Base-by-base conservation (phyloP, 139 green algal species). In the Pseudopediastrum boryanum region DNA sequence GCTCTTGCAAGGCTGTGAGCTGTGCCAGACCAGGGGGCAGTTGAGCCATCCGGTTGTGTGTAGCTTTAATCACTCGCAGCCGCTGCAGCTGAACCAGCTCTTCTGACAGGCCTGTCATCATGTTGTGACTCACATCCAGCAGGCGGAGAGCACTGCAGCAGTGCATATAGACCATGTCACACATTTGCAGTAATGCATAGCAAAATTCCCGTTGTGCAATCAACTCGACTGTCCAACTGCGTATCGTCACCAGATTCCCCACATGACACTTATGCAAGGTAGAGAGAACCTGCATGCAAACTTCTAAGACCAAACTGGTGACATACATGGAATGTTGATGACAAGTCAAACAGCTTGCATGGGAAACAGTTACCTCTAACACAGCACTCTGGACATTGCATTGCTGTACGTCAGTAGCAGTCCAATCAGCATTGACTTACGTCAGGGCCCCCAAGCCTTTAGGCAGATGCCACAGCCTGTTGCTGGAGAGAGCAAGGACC, bases 121-220 rank as follows among this genome's bases (percentile, higher is more conserved):
- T 19, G 72, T 88, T 88, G 76, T 78, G 52, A 29, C 56, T 79
- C 25, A 84, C 65, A 42, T 91, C 86, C 71, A 91, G 79, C 71
- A 91, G 68, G 2, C 83, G 59, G 59, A 91, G 75, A 0, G 48
- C 36, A 31, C 33, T 48, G 43, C 73, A 80, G 16, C 29, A 43
- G 48, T 19, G 48, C 48, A 16, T 19, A 58, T 16, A 19, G 48
- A 19, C 19, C 16, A 58, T 19, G 48, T 58, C 16, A 58, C 48
- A 58, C 48, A 58, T 19, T 58, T 16, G 16, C 48, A 27, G 48
- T 58, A 58, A 16, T 58, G 48, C 48, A 27, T 16, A 16, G 48
- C 48, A 58, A 19, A 16, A 58, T 19, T 58, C 48, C n/a, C n/a
- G n/a, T n/a, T n/a, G n/a, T n/a, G n/a, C n/a, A n/a, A n/a, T n/a